Percentiles rank a stretch among this genome's conserved stretches.
Conservation (phyloP, 306 rosid genomes). For the Nissolia schottii region DNA sequence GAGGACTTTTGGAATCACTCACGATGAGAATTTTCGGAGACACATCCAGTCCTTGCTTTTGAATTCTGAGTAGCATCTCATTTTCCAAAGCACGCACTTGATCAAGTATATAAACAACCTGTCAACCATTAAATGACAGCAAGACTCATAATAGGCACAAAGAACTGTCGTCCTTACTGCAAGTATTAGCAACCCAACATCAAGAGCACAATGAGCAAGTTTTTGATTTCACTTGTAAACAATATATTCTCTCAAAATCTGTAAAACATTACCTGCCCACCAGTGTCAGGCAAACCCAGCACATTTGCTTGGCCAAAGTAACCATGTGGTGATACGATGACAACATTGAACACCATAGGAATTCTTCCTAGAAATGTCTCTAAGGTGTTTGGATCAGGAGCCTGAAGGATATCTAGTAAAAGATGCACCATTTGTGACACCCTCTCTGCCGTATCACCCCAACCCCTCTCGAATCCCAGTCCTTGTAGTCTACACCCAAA, state of each 20-base stretch:
- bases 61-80: slow-evolving; percentile 66
- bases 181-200: not conserved
- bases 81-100: slow-evolving; percentile 80
- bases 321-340: slow-evolving; percentile 69
- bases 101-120: slow-evolving; percentile 77
- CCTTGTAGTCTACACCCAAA: slow-evolving; percentile 53
- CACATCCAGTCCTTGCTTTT: slow-evolving; percentile 60
- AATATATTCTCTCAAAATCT: not conserved
- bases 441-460: slow-evolving; percentile 64
- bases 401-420: slow-evolving; percentile 70
- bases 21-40: slow-evolving; percentile 70
- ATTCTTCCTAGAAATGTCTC: slow-evolving; percentile 72
- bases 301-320: slow-evolving; percentile 84
- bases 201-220: not conserved
- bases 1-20: slow-evolving; percentile 7
- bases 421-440: slow-evolving; percentile 65
- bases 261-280: slow-evolving; percentile 57
- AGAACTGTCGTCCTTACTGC: not conserved
- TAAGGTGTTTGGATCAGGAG: slow-evolving; percentile 70
- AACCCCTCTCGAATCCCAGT: slow-evolving; percentile 73
- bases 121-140: not conserved
- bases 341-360: slow-evolving; percentile 82
- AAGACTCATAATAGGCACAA: not conserved
- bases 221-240: not conserved
- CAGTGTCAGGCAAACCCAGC: slow-evolving; percentile 73